Conservation (phyloP, 2,329 filamentous ascomycete genomes). For the Aspergillus aculeatus region DNA sequence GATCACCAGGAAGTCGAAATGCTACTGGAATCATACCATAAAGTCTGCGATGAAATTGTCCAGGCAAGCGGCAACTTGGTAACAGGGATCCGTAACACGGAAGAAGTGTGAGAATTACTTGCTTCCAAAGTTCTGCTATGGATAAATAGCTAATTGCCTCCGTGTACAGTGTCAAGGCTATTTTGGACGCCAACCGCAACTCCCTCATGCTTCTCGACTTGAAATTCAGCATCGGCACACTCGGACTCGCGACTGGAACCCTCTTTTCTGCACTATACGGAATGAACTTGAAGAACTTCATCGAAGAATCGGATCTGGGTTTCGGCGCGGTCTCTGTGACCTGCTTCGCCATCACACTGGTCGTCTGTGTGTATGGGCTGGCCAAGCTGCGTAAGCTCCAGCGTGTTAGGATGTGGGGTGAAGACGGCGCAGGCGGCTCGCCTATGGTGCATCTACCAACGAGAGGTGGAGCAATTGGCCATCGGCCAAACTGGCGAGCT, state of each 20-base stretch:
- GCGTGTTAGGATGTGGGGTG: slow-evolving; percentile 81
- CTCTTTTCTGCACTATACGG: slow-evolving; percentile 98
- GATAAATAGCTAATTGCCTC: slow-evolving; percentile 16
- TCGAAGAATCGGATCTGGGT: slow-evolving; percentile 87
- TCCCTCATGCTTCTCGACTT: slow-evolving; percentile 95
- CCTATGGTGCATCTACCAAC: slow-evolving; percentile 29
- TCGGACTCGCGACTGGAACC: slow-evolving; percentile 91
- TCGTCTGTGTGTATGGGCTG: slow-evolving; percentile 82
- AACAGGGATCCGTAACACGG: slow-evolving; percentile 92
- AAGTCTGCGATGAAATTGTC: slow-evolving; percentile 96
- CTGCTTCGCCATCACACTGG: slow-evolving; percentile 69
- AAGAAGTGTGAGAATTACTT: slow-evolving; percentile 75
- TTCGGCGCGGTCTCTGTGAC: slow-evolving; percentile 72
- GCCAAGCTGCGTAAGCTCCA: slow-evolving; percentile 81
- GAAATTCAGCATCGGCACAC: slow-evolving; percentile 91
- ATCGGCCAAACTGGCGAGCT: slow-evolving; percentile 43
- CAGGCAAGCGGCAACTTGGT: slow-evolving; percentile 92
- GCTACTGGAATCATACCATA: slow-evolving; percentile 94
- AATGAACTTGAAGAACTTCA: slow-evolving; percentile 98
- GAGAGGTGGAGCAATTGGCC: slow-evolving; percentile 23
- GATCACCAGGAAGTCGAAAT: slow-evolving; percentile 97
- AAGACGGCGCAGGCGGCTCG: slow-evolving; percentile 44
- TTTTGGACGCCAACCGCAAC: slow-evolving; percentile 96
- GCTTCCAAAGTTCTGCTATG: background rate
- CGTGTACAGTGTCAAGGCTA: slow-evolving; percentile 75